These are phyloP conservation scores for Liriodendron chinense DNA, from an alignment of 164 flowering plant genomes.

Conservation along the genomic window DNA sequence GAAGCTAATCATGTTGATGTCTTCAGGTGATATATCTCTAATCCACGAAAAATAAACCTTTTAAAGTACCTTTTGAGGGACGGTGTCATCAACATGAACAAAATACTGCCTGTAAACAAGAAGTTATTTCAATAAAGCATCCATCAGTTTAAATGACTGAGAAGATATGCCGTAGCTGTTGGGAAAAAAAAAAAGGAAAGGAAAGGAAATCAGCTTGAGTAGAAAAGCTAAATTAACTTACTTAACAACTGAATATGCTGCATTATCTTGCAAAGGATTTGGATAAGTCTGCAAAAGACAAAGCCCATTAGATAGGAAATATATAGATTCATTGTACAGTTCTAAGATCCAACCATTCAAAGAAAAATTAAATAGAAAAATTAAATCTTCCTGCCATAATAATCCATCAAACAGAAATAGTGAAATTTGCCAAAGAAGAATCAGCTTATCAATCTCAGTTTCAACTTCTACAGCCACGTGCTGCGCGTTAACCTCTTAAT, in stretches of 20 bases:
- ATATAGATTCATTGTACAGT: background rate
- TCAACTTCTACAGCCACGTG: too few relatives aligned
- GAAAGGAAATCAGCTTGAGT: background rate
- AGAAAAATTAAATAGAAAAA: background rate
- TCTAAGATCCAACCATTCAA: background rate
- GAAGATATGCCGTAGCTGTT: background rate
- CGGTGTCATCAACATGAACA: conserved; percentile 79
- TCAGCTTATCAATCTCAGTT: too few relatives aligned
- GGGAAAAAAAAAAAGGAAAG: background rate
- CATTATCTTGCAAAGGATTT: conserved; percentile 64
- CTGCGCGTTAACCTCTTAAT: too few relatives aligned
- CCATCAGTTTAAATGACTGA: background rate
- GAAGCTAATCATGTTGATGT: background rate
- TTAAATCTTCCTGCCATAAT: background rate
- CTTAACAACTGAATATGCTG: conserved; percentile 80
- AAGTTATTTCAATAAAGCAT: background rate
- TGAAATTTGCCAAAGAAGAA: background rate
- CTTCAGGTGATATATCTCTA: background rate
- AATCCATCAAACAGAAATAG: background rate
- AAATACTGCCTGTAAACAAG: conserved; percentile 75
- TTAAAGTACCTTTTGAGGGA: conserved; percentile 59
- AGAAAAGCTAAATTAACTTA: conserved; percentile 31
- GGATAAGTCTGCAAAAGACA: conserved; percentile 46
- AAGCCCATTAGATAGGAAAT: background rate
- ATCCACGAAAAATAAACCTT: background rate